Base-by-base conservation (phyloP, 257 asterid species). In the Fraxinus excelsior region DNA sequence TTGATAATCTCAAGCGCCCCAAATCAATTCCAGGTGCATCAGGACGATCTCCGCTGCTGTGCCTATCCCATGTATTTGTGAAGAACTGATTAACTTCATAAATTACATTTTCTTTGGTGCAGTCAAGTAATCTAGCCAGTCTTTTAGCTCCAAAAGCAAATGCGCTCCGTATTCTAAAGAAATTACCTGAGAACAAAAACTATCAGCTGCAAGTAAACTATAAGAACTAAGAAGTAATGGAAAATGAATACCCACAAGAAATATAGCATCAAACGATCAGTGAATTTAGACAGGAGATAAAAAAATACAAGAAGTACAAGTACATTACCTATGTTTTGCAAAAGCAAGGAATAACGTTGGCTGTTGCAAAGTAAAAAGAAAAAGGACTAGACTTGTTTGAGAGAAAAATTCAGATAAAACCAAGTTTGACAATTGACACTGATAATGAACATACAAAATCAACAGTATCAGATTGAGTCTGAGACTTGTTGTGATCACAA, bases 111-210 rank as follows among this genome's bases (percentile, higher is more conserved):
- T 91, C 96, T 78, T 82, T 80, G 1, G 94, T 94, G 81, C 96
- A 90, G 76, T 87, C 94, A 23, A 91, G 91, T 79, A 94, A 86
- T 80, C 92, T 86, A 26, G 93, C 91, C 78, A 94, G 85, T 79
- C 87, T 90, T 85, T 88, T 91, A 79, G 98, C 98, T 74, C 98
- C 98, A 82, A 92, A 94, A 67, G 92, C 90, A 80, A 94, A 92
- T 58, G 98, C 98, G 86, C 98, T 94, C 74, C 97, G 93, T 77
- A 94, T 90, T 70, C 98, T 87, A 67, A 84, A 92, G 83, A 92
- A 94, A 79, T 94, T 94, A 73, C 97, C 98, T 94, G 92, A 44
- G 68, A 76, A 79, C 65, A 81, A 28, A 40, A 83, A 70, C 56
- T 32, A 74, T 23, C 49, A 56, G 68, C 60, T 62, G 13, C 65